Conservation (phyloP, 768 basidiomycete genomes). For the Tremella mesenterica region DNA sequence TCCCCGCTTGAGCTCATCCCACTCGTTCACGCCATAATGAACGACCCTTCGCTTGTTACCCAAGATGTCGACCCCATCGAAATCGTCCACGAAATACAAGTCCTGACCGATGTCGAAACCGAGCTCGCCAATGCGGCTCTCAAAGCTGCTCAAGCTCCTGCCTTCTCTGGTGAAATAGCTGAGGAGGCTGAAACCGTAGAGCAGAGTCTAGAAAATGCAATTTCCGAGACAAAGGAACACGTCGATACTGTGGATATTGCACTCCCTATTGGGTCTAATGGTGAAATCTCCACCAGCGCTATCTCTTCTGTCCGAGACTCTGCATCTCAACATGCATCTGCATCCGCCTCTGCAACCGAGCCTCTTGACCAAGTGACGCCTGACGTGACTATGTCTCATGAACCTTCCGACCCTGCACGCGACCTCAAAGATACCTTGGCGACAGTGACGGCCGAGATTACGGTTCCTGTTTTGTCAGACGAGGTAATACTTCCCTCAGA, state of each 20-base stretch:
- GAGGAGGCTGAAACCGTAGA: not conserved
- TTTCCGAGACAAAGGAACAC: not conserved
- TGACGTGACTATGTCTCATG: too few relatives aligned
- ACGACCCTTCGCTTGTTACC: not conserved
- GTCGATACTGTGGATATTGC: not conserved
- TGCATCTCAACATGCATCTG: too few relatives aligned
- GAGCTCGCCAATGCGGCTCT: slow-evolving; percentile 33
- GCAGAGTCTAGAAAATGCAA: not conserved
- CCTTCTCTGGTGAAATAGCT: not conserved
- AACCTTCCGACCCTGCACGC: slow-evolving; percentile 3
- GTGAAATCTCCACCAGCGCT: too few relatives aligned
- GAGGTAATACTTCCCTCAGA: slow-evolving; percentile 7
- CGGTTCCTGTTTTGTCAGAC: slow-evolving; percentile 18
- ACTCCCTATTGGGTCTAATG: not conserved
- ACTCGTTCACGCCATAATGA: too few relatives aligned
- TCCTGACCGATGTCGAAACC: slow-evolving; percentile 31
- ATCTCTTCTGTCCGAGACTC: too few relatives aligned
- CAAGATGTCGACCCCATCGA: slow-evolving; percentile 6
- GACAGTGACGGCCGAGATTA: slow-evolving; percentile 17
- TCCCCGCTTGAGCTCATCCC: too few relatives aligned
- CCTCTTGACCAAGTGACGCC: too few relatives aligned
- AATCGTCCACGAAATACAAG: slow-evolving; percentile 27
- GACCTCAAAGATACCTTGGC: slow-evolving; percentile 8
- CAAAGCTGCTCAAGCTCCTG: slow-evolving; percentile 14
- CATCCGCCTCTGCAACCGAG: too few relatives aligned